Conservation (phyloP, 805 yeast genomes). For the Teunomyces funiuensis region DNA sequence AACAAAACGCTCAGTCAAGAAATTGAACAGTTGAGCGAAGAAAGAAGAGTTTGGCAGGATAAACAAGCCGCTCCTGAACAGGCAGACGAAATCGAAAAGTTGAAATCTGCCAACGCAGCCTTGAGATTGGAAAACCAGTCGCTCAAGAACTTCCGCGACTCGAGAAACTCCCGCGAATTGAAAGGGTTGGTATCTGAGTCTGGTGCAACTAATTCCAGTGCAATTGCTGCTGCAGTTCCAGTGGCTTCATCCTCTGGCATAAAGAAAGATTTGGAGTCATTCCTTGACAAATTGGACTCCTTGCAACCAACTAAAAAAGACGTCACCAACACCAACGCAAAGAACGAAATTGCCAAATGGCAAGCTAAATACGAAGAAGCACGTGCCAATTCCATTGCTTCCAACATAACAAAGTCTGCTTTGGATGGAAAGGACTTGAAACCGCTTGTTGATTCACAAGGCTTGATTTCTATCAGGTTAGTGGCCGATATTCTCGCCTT, state of each 20-base stretch:
- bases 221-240: background rate
- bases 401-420: conserved; percentile 18
- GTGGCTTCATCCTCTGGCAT: background rate
- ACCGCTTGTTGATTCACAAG: conserved; percentile 34
- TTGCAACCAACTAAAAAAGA: conserved; percentile 20
- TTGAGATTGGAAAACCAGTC: conserved; percentile 40
- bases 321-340: conserved; percentile 11
- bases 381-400: conserved; percentile 32
- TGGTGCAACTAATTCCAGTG: background rate
- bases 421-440: conserved; percentile 25
- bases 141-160: conserved; percentile 24
- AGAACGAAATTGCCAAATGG: conserved; percentile 44
- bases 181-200: background rate
- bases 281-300: conserved; percentile 29
- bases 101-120: conserved; percentile 29
- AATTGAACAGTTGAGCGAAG: conserved; percentile 19
- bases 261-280: conserved; percentile 20
- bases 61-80: background rate
- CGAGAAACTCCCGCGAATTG: conserved; percentile 2
- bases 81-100: conserved; percentile 17
- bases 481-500: conserved; percentile 48
- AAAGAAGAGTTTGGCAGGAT: conserved; percentile 13
- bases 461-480: conserved; percentile 47
- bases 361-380: conserved; percentile 51
- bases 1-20: conserved; percentile 21